Evolutionary conservation across 352 stramenopile genomes (phyloP).

Genomic region (Pythium brachiatum): DNA sequence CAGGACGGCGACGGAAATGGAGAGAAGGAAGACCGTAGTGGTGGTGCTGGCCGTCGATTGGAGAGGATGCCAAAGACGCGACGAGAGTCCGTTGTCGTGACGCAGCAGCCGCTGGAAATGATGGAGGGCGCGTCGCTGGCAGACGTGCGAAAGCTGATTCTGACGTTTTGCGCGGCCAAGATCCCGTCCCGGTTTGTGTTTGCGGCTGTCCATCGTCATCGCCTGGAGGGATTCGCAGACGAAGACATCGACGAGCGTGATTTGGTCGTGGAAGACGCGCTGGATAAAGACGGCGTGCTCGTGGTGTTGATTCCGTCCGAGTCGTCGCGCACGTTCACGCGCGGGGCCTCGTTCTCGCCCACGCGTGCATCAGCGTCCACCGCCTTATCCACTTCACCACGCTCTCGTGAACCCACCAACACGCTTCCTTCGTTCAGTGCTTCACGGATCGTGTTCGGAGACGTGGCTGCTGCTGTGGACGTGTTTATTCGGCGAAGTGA

Average conservation of each 20-base stretch:
- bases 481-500: conserved; percentile 9
- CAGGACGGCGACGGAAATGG: neutral
- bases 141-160: conserved; percentile 31
- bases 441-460: conserved; percentile 11
- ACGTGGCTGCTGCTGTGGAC: conserved; percentile 12
- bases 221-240: neutral
- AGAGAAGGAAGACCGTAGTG: neutral
- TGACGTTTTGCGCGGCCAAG: conserved; percentile 21
- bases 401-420: neutral
- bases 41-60: neutral
- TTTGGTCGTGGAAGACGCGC: conserved; percentile 13
- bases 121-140: conserved; percentile 26
- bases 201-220: conserved; percentile 4
- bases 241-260: conserved; percentile 2
- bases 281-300: conserved; percentile 12
- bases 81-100: conserved; percentile 1
- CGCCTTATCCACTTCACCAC: neutral
- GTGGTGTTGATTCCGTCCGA: conserved; percentile 4
- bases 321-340: neutral
- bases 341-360: neutral
- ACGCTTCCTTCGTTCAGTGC: conserved; percentile 13
- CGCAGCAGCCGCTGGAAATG: conserved; percentile 23
- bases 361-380: neutral
- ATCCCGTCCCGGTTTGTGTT: conserved; percentile 28
- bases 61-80: neutral